Conservation (phyloP, 495 filamentous ascomycete species). For the Hypoxylon lienhwacheense region DNA sequence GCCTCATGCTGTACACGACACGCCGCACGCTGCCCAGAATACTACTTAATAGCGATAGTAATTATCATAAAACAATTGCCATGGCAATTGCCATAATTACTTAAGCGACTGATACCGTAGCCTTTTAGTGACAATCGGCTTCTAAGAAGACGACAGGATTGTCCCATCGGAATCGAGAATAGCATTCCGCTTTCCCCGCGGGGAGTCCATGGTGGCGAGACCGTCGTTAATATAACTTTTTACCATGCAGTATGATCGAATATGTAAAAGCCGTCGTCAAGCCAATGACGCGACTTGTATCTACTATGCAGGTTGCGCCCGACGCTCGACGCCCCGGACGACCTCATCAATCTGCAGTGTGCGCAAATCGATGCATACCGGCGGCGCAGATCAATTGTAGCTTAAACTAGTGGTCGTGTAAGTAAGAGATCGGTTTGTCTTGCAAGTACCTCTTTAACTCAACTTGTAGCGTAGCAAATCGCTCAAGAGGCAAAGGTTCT, state of each 20-base stretch:
- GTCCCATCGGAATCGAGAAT: constrained; percentile 30
- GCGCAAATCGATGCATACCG: neutral
- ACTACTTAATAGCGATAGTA: too few species aligned
- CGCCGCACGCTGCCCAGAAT: too few species aligned
- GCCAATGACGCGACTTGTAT: neutral
- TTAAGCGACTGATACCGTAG: constrained; percentile 21
- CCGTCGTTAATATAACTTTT: neutral
- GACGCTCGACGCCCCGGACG: constrained; percentile 6
- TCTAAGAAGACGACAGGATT: constrained; percentile 20
- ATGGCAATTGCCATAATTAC: too few species aligned
- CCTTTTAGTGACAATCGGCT: neutral
- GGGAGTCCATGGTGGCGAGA: constrained; percentile 22
- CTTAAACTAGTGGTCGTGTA: neutral
- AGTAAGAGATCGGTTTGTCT: constrained; percentile 21
- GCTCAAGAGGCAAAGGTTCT: constrained; percentile 17
- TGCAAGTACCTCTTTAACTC: constrained; percentile 14
- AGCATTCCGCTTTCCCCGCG: constrained; percentile 20
- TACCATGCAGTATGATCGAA: neutral
- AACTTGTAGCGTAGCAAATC: constrained; percentile 11
- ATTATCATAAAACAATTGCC: too few species aligned
- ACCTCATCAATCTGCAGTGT: neutral
- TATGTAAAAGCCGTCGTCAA: neutral
- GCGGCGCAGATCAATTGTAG: neutral
- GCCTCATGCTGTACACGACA: constrained; percentile 3
- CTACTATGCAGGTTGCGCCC: neutral